Evolutionary conservation across 495 filamentous ascomycete species (phyloP).

Genomic region (Tuber umbilicatum): DNA sequence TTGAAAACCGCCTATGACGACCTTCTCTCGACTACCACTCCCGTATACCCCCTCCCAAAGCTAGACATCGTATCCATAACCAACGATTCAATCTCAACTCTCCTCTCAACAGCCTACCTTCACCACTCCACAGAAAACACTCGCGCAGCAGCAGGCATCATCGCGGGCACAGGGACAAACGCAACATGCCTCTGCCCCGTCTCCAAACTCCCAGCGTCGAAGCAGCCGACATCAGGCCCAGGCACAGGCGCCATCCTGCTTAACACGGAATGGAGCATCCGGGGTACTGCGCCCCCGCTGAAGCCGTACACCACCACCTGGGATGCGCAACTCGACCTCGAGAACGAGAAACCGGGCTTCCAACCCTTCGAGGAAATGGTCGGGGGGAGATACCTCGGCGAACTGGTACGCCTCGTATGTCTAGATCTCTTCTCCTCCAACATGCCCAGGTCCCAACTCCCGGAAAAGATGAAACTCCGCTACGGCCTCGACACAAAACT

Average conservation of each 20-base stretch:
- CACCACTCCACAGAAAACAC: constrained; percentile 60
- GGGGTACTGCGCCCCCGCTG: constrained; percentile 62
- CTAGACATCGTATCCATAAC: constrained; percentile 69
- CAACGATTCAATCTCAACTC: constrained; percentile 74
- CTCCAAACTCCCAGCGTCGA: constrained; percentile 57
- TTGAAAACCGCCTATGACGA: constrained; percentile 62
- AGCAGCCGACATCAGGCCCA: constrained; percentile 44
- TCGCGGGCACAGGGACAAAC: constrained; percentile 77
- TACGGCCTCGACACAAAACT: constrained; percentile 33
- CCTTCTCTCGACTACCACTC: constrained; percentile 42
- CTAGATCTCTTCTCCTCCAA: constrained; percentile 53
- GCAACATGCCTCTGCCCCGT: constrained; percentile 67
- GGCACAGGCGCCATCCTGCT: constrained; percentile 59
- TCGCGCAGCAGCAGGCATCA: constrained; percentile 68
- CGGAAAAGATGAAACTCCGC: constrained; percentile 18
- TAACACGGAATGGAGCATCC: constrained; percentile 84
- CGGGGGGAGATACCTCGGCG: constrained; percentile 72
- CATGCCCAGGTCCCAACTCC: constrained; percentile 1
- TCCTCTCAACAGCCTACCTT: constrained; percentile 66
- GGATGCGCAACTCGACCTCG: constrained; percentile 60
- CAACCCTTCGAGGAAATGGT: constrained; percentile 88
- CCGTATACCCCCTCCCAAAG: constrained; percentile 49
- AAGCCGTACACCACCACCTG: constrained; percentile 62
- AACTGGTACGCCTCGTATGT: constrained; percentile 67
- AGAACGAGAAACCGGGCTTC: constrained; percentile 67